Evolutionary conservation across 1,139 yeast species (phyloP), one percentile per base, ranked within the genome.

Genomic region (Suhomyces guaymorum): DNA sequence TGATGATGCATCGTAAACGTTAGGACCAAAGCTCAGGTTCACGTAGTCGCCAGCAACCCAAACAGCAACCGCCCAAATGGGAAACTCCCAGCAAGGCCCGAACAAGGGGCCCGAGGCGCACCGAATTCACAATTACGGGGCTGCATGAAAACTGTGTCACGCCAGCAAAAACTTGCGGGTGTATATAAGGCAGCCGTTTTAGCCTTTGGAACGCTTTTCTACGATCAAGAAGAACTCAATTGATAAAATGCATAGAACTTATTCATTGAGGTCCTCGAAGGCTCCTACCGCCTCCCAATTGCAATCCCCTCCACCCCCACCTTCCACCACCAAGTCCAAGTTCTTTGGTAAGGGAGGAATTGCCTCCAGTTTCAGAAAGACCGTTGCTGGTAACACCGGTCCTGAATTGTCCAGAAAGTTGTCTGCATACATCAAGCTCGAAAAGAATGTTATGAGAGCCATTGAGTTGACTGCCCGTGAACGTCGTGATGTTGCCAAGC

Each of bases 201-300:
- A 25, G 11, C 37, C n/a, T 15, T 20, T 17, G 16, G 5, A 22
- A 5, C n/a, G 9, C 8, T 7, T 9, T 15, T 28, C 11, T 19
- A 4, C 24, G 24, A 27, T 10, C 24, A 21, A 10, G 13, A 12
- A 15, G 16, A 13, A 16, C 20, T 21, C 24, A 21, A 28, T 19
- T 28, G 11, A 18, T 31, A 72, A 42, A 51, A 92, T 92, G 98
- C 97, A 92, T 78, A 86, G 97, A 83, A 90, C 98, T 34, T 92
- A 92, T 67, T 92, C 97, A 25, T 77, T 92, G 69, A 89, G 98
- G 79, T 82, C 89, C 51, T 69, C 84, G 39, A 86, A 95, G 66
- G 97, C 97, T 28, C 97, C 97, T 43, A 90, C 97, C 42, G 97
- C 97, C 42, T 78, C 96, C 49, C 96, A 92, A 70, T 67, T 90